Evolutionary conservation across 2,329 filamentous ascomycete species (phyloP).

Genomic region (Alternaria gansuensis): DNA sequence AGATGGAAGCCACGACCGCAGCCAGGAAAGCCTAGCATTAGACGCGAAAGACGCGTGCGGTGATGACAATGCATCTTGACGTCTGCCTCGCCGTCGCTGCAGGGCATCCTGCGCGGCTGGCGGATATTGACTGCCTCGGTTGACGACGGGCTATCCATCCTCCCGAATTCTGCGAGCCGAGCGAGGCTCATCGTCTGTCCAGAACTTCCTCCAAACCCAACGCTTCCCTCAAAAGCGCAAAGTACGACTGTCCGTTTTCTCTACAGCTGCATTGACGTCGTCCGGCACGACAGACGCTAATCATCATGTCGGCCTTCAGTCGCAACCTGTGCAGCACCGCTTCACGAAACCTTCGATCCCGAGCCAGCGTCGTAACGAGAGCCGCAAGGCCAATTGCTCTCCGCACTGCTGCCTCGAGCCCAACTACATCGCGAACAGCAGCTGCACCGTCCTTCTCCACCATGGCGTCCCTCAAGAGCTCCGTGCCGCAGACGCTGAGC

Average conservation of each 20-base stretch:
- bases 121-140: slow-evolving; percentile 40
- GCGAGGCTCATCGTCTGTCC: slow-evolving; percentile 30
- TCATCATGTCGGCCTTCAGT: slow-evolving; percentile 55
- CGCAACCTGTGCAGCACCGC: slow-evolving; percentile 53
- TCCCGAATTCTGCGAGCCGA: slow-evolving; percentile 41
- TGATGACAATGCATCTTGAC: background rate
- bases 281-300: slow-evolving; percentile 50
- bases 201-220: slow-evolving; percentile 35
- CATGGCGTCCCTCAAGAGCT: slow-evolving; percentile 51
- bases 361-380: slow-evolving; percentile 46
- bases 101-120: slow-evolving; percentile 2
- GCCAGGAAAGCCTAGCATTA: background rate
- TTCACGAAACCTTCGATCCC: slow-evolving; percentile 50
- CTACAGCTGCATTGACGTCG: slow-evolving; percentile 45
- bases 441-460: slow-evolving; percentile 49
- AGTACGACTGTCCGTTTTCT: slow-evolving; percentile 48
- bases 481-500: slow-evolving; percentile 42
- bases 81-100: background rate
- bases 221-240: slow-evolving; percentile 35
- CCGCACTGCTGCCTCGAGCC: slow-evolving; percentile 35
- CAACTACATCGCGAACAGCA: slow-evolving; percentile 35
- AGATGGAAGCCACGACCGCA: background rate
- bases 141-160: slow-evolving; percentile 41
- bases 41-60: background rate
- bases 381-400: slow-evolving; percentile 51